phyloP scores from a whole-genome alignment of 2,329 filamentous ascomycete species.

The Cladosporium sp. region DNA sequence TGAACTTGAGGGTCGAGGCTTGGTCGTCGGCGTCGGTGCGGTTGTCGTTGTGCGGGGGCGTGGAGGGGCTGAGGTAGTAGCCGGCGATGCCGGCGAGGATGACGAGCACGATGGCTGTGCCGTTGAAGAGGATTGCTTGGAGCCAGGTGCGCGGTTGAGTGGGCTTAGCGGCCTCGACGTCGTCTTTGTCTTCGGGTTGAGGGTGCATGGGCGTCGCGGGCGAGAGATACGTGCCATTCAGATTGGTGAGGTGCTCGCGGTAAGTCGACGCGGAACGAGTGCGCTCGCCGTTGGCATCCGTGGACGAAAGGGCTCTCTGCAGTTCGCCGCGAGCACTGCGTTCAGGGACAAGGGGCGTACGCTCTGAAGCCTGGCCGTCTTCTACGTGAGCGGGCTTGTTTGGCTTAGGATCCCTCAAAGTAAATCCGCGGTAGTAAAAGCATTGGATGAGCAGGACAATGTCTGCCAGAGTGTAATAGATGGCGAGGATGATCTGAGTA shows the following conservation, averaged over 20 bases:
- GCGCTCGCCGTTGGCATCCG: conserved; percentile 21
- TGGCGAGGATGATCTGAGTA: conserved; percentile 69
- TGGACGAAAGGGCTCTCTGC: conserved; percentile 13
- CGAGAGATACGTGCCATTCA: conserved; percentile 65
- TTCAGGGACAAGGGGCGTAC: conserved; percentile 30
- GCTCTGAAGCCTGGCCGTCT: conserved; percentile 26
- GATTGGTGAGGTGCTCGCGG: conserved; percentile 46
- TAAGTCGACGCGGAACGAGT: conserved; percentile 34
- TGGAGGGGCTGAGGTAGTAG: conserved; percentile 66
- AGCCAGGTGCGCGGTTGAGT: conserved; percentile 35
- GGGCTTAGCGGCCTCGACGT: conserved; percentile 31
- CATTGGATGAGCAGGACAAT: conserved; percentile 82
- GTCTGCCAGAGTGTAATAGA: conserved; percentile 90
- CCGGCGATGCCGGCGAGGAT: conserved; percentile 75
- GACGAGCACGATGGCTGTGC: conserved; percentile 70
- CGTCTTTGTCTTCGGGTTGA: conserved; percentile 32
- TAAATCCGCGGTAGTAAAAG: conserved; percentile 90
- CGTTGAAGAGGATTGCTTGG: conserved; percentile 63
- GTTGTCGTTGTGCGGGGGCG: conserved; percentile 19
- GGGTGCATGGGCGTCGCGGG: conserved; percentile 74
- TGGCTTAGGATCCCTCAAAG: conserved; percentile 66
- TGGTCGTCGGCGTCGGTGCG: conserved; percentile 30
- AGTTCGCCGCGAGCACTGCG: conserved; percentile 24
- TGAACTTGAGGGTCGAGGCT: conserved; percentile 57
- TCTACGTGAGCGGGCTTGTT: conserved; percentile 19